These are phyloP conservation scores for Reutealis trisperma DNA, from an alignment of 345 rosid species.

Conservation along the genomic window DNA sequence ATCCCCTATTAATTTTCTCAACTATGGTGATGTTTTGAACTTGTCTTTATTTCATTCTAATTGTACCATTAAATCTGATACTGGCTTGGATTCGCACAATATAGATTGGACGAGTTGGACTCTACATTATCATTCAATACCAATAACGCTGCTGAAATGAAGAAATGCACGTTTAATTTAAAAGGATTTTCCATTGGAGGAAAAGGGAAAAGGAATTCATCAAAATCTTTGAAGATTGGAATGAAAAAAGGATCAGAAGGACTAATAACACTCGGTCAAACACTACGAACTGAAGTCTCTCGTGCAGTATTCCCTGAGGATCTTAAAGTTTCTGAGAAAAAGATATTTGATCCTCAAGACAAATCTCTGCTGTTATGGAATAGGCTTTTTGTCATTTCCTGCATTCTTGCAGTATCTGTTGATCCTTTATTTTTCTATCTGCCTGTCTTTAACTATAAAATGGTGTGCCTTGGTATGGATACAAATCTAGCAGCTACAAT, in stretches of 20 bases:
- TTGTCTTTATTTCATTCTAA: neutral
- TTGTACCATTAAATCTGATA: neutral
- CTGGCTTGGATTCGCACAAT: constrained; percentile 10
- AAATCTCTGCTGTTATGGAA: constrained; percentile 76
- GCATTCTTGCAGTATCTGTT: constrained; percentile 70
- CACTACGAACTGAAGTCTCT: constrained; percentile 50
- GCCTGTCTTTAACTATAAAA: constrained; percentile 55
- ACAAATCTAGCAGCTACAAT: constrained; percentile 56
- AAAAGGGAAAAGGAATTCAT: constrained; percentile 39
- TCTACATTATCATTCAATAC: constrained; percentile 54
- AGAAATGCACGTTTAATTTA: constrained; percentile 42
- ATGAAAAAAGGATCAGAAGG: constrained; percentile 64
- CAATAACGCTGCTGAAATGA: constrained; percentile 25
- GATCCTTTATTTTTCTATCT: constrained; percentile 86
- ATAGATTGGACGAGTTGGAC: constrained; percentile 74
- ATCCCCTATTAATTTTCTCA: neutral
- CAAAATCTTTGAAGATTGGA: constrained; percentile 58
- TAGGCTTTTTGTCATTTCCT: constrained; percentile 68
- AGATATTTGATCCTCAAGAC: constrained; percentile 81
- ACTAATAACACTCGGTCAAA: constrained; percentile 52
- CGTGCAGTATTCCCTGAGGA: constrained; percentile 78
- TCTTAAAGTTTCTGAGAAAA: constrained; percentile 66
- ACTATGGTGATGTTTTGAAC: neutral
- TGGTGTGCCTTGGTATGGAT: constrained; percentile 64
- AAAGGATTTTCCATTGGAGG: constrained; percentile 34